phyloP scores from a whole-genome alignment of 2,329 filamentous ascomycete genomes.

The Cephalotrichum gorgonifer region DNA sequence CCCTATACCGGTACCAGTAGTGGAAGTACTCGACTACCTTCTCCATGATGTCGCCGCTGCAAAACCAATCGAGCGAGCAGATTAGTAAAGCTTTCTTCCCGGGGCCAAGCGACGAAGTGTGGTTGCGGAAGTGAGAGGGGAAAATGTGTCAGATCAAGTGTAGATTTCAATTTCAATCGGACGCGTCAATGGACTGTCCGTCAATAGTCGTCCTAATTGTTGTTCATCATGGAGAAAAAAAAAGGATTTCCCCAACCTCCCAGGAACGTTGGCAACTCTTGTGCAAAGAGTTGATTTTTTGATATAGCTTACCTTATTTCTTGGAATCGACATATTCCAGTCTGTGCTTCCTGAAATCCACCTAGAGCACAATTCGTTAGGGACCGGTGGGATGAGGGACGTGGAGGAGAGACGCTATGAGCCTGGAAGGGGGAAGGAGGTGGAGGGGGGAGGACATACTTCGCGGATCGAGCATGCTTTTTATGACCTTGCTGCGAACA shows the following conservation, averaged over 20 bases:
- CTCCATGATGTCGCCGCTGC: conserved; percentile 66
- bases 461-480: conserved; percentile 61
- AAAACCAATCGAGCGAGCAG: conserved; percentile 8
- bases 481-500: conserved; percentile 60
- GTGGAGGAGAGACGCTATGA: neutral
- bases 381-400: too few relatives aligned
- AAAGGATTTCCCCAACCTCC: conserved; percentile 4
- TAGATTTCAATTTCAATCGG: conserved; percentile 8
- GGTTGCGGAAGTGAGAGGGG: neutral
- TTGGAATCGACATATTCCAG: conserved; percentile 9
- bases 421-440: neutral
- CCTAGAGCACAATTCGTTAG: neutral
- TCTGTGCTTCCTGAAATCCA: conserved; percentile 8
- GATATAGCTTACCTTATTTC: conserved; percentile 8
- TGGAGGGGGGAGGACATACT: conserved; percentile 31
- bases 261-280: too few relatives aligned
- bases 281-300: too few relatives aligned
- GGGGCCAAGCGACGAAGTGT: neutral
- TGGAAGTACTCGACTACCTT: conserved; percentile 78
- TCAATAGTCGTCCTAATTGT: conserved; percentile 5
- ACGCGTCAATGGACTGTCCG: conserved; percentile 8
- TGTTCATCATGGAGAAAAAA: neutral
- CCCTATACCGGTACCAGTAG: conserved; percentile 71
- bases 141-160: conserved; percentile 9
- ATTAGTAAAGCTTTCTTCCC: neutral